Percentiles rank a stretch among this genome's conserved stretches.
Evolutionary conservation across 441 rosid species (phyloP).

Genomic region (Populus hybrid): DNA sequence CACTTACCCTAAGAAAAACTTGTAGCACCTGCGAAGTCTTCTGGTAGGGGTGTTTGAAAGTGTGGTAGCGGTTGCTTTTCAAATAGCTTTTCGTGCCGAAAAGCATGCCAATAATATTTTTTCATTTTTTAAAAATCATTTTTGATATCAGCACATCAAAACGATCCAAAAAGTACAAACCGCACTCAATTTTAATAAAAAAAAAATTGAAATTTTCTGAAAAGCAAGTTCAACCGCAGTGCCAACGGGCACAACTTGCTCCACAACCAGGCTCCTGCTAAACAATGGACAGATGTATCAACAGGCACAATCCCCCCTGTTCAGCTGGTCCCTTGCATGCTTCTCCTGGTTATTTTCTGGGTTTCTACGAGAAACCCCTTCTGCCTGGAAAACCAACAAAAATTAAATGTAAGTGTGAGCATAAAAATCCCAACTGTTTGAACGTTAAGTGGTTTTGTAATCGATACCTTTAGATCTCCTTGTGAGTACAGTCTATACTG

Average conservation of each 20-base stretch:
- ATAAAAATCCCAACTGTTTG: neutral
- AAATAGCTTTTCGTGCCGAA: no score
- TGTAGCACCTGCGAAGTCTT: slow-evolving; percentile 26
- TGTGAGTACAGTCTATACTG: slow-evolving; percentile 63
- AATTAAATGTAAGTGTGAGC: neutral
- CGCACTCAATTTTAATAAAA: no score
- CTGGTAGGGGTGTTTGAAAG: no score
- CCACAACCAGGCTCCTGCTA: slow-evolving; percentile 46
- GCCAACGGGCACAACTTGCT: no score
- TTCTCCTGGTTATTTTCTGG: slow-evolving; percentile 81
- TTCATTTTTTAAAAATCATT: no score
- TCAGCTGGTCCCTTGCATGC: slow-evolving; percentile 69
- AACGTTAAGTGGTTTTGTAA: neutral
- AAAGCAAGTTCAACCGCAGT: no score
- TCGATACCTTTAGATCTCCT: slow-evolving; percentile 75
- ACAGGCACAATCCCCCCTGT: slow-evolving; percentile 62
- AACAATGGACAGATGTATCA: slow-evolving; percentile 68
- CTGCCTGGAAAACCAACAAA: slow-evolving; percentile 41
- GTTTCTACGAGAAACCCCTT: slow-evolving; percentile 74
- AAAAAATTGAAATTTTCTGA: no score
- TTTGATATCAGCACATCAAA: no score
- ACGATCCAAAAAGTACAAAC: no score
- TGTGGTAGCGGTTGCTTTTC: no score
- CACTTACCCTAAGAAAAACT: slow-evolving; percentile 27
- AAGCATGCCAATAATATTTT: no score